These are phyloP conservation scores for Dendrobium officinale DNA, from an alignment of 106 monocot genomes.

Conservation along the genomic window DNA sequence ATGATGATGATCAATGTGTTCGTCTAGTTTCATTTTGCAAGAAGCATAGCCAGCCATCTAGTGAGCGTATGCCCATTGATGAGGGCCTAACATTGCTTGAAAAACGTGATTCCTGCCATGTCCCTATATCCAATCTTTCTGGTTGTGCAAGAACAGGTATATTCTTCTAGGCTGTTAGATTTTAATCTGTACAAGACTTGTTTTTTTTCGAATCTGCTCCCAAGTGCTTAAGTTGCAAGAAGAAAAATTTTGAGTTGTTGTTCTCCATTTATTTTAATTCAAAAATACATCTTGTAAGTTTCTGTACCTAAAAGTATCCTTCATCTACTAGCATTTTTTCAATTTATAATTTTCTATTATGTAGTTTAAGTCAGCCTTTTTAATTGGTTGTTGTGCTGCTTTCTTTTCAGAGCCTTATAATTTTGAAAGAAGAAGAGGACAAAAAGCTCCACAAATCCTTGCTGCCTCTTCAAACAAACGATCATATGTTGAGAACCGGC, in stretches of 20 bases:
- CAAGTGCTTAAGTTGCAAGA: background rate
- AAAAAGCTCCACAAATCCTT: constrained; percentile 77
- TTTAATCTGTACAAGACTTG: background rate
- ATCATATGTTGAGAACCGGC: constrained; percentile 77
- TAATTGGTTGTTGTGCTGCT: constrained; percentile 6
- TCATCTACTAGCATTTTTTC: background rate
- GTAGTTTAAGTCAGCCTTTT: background rate
- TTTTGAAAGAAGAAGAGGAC: constrained; percentile 69
- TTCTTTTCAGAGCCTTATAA: constrained; percentile 71
- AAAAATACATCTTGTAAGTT: background rate
- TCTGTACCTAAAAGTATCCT: background rate
- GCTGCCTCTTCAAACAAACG: constrained; percentile 75
- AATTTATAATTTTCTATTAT: background rate
- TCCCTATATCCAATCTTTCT: constrained; percentile 50
- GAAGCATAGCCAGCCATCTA: constrained; percentile 77
- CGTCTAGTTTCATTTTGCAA: constrained; percentile 90
- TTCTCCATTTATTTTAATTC: background rate
- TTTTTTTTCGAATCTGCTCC: background rate
- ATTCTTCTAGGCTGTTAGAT: background rate
- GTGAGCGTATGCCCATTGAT: constrained; percentile 35
- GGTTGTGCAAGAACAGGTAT: constrained; percentile 91
- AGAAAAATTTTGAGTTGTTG: background rate
- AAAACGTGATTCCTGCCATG: constrained; percentile 26
- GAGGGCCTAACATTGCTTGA: constrained; percentile 21
- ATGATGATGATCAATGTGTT: constrained; percentile 80